Percentiles rank a stretch among this genome's conserved stretches.
Evolutionary conservation across 306 rosid genomes (phyloP).

Genomic region (Trifolium fragiferum): DNA sequence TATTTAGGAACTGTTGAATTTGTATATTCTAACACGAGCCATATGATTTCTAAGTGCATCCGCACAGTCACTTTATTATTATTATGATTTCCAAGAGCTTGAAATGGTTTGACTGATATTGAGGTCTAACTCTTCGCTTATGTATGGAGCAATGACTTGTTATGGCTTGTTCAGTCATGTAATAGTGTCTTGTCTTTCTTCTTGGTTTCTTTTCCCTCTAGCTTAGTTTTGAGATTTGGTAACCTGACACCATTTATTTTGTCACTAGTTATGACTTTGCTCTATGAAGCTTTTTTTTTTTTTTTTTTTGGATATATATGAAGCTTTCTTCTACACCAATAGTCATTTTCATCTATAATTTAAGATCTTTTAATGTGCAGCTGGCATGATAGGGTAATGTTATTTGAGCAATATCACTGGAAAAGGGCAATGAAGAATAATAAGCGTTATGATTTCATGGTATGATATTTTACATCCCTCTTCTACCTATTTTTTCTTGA

Average conservation of each 20-base stretch:
- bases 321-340: conserved; percentile 9
- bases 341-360: not conserved
- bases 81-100: not conserved
- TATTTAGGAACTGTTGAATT: no score
- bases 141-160: not conserved
- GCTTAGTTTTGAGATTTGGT: conserved; percentile 23
- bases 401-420: conserved; percentile 93
- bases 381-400: conserved; percentile 87
- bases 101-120: conserved; percentile 14
- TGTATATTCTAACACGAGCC: not conserved
- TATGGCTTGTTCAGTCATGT: not conserved
- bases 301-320: no score
- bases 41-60: not conserved
- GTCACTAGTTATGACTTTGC: not conserved
- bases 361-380: conserved; percentile 52
- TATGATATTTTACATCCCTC: conserved; percentile 39
- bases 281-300: conserved; percentile 1
- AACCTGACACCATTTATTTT: not conserved
- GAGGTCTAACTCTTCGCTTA: not conserved
- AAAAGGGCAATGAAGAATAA: conserved; percentile 71
- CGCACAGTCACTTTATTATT: not conserved
- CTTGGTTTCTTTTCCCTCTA: conserved; percentile 4
- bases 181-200: conserved; percentile 22
- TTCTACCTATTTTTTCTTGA: not conserved
- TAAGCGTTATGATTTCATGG: conserved; percentile 70